Evolutionary conservation across 2,329 filamentous ascomycete genomes (phyloP).

Genomic region (Blumeriella jaapii): DNA sequence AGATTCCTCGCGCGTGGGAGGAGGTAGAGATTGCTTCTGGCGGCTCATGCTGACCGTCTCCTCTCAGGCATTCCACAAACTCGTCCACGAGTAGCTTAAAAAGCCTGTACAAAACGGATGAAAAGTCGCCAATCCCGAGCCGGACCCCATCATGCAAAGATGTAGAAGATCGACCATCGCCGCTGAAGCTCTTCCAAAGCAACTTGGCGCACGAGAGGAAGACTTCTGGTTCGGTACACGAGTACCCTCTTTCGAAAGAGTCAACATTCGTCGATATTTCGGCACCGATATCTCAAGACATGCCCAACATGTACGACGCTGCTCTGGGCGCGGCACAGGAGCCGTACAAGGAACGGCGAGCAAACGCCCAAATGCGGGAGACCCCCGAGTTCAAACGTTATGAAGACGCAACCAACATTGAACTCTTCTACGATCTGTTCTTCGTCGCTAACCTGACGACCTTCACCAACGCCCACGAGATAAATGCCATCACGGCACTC

Average conservation of each 20-base stretch:
- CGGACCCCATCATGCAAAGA: too few species aligned
- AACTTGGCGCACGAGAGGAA: neutral
- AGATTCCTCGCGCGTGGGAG: too few species aligned
- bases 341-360: neutral
- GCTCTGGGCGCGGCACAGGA: neutral
- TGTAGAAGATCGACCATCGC: too few species aligned
- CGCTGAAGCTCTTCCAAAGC: neutral
- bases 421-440: slow-evolving; percentile 47
- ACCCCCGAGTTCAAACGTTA: slow-evolving; percentile 12
- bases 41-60: too few species aligned
- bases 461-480: slow-evolving; percentile 42
- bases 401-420: slow-evolving; percentile 19
- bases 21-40: too few species aligned
- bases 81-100: too few species aligned
- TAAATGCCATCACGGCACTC: slow-evolving; percentile 35
- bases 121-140: too few species aligned
- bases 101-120: too few species aligned
- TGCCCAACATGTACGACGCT: neutral
- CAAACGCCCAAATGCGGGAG: neutral
- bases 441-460: slow-evolving; percentile 49
- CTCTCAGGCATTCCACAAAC: too few species aligned
- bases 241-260: neutral
- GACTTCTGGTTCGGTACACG: too few species aligned
- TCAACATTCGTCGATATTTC: neutral
- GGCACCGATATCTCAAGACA: neutral